These are phyloP conservation scores for Microcos paniculata DNA, from an alignment of 345 rosid genomes.

Conservation along the genomic window DNA sequence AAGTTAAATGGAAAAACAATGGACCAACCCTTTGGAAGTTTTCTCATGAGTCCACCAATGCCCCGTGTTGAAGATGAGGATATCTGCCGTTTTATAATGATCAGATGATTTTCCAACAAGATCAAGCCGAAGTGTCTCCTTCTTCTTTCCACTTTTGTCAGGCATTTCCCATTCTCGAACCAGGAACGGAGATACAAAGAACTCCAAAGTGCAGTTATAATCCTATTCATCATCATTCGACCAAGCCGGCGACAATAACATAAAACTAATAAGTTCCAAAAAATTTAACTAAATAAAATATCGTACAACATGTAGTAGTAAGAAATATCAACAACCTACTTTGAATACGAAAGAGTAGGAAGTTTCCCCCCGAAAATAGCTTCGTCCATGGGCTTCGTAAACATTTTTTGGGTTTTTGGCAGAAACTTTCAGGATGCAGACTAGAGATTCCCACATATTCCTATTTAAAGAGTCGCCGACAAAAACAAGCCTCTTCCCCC, in stretches of 20 bases:
- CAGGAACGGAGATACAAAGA: constrained; percentile 88
- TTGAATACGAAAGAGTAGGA: constrained; percentile 83
- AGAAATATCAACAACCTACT: constrained; percentile 35
- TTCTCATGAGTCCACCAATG: constrained; percentile 99
- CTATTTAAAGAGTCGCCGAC: constrained; percentile 93
- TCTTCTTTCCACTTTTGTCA: constrained; percentile 54
- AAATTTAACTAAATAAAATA: background rate
- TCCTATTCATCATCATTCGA: constrained; percentile 54
- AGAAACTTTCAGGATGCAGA: constrained; percentile 72
- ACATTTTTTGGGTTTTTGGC: constrained; percentile 67
- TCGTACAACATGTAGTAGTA: background rate
- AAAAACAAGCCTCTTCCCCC: constrained; percentile 83
- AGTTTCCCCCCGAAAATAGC: constrained; percentile 75
- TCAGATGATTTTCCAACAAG: constrained; percentile 68
- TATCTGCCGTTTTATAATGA: constrained; percentile 69
- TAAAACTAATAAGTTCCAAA: constrained; percentile 8
- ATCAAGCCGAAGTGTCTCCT: constrained; percentile 93
- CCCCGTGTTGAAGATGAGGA: constrained; percentile 87
- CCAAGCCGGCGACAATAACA: too few relatives aligned
- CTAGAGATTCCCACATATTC: constrained; percentile 98
- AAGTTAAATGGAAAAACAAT: background rate
- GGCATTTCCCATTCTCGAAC: constrained; percentile 85
- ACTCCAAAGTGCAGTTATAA: constrained; percentile 68
- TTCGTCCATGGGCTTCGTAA: constrained; percentile 75
- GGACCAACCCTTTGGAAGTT: constrained; percentile 76